Percentiles rank a stretch among this genome's conserved stretches.
phyloP scores from a whole-genome alignment of 2,329 filamentous ascomycete species.

The Chaetomiaceae sp. region DNA sequence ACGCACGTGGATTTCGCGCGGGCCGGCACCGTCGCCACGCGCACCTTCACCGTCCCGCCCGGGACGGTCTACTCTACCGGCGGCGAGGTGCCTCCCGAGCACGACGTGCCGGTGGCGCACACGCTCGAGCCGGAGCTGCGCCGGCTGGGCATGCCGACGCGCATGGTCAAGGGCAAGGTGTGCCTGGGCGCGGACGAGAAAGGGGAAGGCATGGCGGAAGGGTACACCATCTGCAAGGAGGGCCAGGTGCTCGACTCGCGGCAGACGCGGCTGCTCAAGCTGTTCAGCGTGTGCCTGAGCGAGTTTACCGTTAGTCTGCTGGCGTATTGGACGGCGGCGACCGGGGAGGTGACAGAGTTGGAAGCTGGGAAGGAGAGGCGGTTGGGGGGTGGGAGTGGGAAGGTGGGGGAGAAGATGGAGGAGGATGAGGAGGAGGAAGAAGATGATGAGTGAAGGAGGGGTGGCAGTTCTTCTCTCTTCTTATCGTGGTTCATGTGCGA shows the following conservation, averaged over 20 bases:
- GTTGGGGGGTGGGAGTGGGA: conserved; percentile 15
- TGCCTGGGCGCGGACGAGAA: conserved; percentile 58
- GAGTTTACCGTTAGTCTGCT: conserved; percentile 81
- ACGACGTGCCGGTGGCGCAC: conserved; percentile 84
- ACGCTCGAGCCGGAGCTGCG: conserved; percentile 85
- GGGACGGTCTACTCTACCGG: conserved; percentile 77
- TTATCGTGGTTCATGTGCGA: too few species aligned
- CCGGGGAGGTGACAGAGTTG: conserved; percentile 53
- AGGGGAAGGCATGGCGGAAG: conserved; percentile 39
- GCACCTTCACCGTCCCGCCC: conserved; percentile 72
- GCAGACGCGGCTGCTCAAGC: conserved; percentile 88
- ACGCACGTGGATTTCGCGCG: conserved; percentile 82
- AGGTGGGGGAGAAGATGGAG: conserved; percentile 9
- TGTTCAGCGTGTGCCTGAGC: conserved; percentile 84
- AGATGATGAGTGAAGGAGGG: neutral
- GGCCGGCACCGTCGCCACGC: conserved; percentile 68
- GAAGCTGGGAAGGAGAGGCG: conserved; percentile 23
- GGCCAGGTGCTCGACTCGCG: conserved; percentile 81
- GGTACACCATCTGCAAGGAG: conserved; percentile 77
- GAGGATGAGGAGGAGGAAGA: conserved; percentile 9
- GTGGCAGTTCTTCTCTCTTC: too few species aligned
- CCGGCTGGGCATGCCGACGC: conserved; percentile 82
- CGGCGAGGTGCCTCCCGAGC: conserved; percentile 70
- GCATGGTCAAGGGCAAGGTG: conserved; percentile 82
- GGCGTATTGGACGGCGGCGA: conserved; percentile 64